These are phyloP conservation scores for Platanthera guangdongensis DNA, from an alignment of 106 monocot genomes.

Conservation along the genomic window DNA sequence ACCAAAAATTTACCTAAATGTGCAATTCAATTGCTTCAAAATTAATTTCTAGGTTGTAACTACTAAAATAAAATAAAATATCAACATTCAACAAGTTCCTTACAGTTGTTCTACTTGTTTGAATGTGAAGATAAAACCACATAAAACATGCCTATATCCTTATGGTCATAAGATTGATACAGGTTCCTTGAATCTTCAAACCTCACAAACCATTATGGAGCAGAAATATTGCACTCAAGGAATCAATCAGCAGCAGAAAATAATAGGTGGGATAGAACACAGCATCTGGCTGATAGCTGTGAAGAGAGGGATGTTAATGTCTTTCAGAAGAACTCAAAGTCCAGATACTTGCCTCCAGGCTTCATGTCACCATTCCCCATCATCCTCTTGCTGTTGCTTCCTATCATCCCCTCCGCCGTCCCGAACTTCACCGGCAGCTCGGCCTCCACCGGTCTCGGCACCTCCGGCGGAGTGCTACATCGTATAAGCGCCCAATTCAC, in stretches of 20 bases:
- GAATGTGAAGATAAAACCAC: neutral
- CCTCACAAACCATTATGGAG: neutral
- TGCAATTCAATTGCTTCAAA: no score
- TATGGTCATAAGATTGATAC: neutral
- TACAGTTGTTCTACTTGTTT: neutral
- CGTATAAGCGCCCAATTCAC: conserved; percentile 21
- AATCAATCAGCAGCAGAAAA: neutral
- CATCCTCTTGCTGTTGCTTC: conserved; percentile 15
- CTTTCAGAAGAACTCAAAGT: conserved; percentile 21
- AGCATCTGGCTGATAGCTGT: neutral
- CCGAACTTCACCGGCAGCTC: conserved; percentile 14
- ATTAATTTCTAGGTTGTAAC: neutral
- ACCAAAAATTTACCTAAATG: neutral
- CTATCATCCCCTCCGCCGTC: neutral
- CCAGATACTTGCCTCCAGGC: conserved; percentile 20
- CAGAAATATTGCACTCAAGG: neutral
- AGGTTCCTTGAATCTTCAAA: neutral
- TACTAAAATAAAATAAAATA: neutral
- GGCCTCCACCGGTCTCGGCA: conserved; percentile 10
- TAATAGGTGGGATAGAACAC: neutral
- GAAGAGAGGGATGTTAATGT: neutral
- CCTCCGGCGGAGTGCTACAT: conserved; percentile 22
- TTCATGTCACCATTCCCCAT: conserved; percentile 11
- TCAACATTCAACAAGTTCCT: neutral
- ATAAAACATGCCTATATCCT: conserved; percentile 4